Evolutionary conservation across 2,329 filamentous ascomycete genomes (phyloP), one percentile per base, ranked within the genome.

Genomic region (Elsinoe arachidis): DNA sequence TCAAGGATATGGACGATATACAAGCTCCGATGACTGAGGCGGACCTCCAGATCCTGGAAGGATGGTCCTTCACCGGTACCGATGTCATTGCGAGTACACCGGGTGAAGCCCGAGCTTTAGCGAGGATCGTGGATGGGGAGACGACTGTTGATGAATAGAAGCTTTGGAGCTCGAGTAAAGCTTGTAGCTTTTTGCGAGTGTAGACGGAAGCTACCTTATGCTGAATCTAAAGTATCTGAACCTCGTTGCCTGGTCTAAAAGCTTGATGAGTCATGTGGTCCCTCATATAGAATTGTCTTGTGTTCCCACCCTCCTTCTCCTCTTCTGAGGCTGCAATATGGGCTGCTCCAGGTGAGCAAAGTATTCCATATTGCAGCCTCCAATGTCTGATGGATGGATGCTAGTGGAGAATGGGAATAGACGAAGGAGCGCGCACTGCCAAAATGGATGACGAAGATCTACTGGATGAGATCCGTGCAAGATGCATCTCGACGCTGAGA

Each of bases 21-120:
- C 26, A 17, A 7, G 53, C 43, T 21, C 19, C 35, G 23, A 49
- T 56, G 15, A 35, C 26, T 17, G 58, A 56, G 12, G 46, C 47
- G 21, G 60, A 61, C 3, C 55, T 58, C 12, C 39, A 56, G 33
- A 43, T 60, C 5, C 34, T 61, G 2, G 60, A 61, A 41, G 60
- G 59, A 14, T 61, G 58, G 60, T 60, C 58, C 15, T 61, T 61
- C 35, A 54, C 56, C 23, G 41, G 19, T 19, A 56, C 52, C 5
- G 49, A 55, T 15, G 35, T 61, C 14, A 44, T 61, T 30, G 58
- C 60, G 6, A 49, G 60, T 49, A 61, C 60, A 7, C 60, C 58
- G 5, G 58, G 58, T 5, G 21, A 30, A 30, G n/a, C n/a, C n/a
- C n/a, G n/a, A n/a, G 60, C 56, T n/a, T 33, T 59, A 17, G 38